Evolutionary conservation across 2,329 filamentous ascomycete genomes (phyloP).

Genomic region (Aureobasidium sp.): DNA sequence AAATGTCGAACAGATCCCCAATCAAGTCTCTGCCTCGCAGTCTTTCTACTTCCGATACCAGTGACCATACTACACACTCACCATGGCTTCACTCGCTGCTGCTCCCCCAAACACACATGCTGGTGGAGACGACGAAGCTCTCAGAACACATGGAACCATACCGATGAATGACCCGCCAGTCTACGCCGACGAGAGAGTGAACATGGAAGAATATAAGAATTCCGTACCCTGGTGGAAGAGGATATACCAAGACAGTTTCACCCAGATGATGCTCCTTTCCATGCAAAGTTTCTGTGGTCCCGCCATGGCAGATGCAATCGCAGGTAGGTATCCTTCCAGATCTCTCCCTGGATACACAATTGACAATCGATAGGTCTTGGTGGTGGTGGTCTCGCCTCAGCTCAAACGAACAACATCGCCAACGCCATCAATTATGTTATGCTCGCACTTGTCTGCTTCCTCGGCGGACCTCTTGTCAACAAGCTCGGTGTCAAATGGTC

Average conservation of each 20-base stretch:
- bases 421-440: slow-evolving; percentile 9
- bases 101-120: slow-evolving; percentile 30
- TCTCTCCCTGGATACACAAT: not conserved
- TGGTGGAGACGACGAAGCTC: slow-evolving; percentile 27
- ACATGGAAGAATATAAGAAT: slow-evolving; percentile 31
- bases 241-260: slow-evolving; percentile 42
- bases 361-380: slow-evolving; percentile 7
- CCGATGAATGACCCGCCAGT: slow-evolving; percentile 21
- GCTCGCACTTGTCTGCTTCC: slow-evolving; percentile 10
- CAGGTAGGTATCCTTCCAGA: not conserved
- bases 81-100: slow-evolving; percentile 28
- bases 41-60: not conserved
- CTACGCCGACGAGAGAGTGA: slow-evolving; percentile 28
- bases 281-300: slow-evolving; percentile 32
- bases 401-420: slow-evolving; percentile 12
- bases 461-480: slow-evolving; percentile 13
- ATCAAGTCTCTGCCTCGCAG: not conserved
- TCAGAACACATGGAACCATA: slow-evolving; percentile 25
- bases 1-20: not conserved
- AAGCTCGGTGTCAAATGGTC: slow-evolving; percentile 15
- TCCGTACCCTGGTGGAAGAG: slow-evolving; percentile 38
- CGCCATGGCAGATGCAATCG: slow-evolving; percentile 15
- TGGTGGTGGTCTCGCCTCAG: slow-evolving; percentile 11
- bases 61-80: not conserved
- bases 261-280: slow-evolving; percentile 44